Evolutionary conservation across 352 stramenopile genomes (phyloP).

Genomic region (Ophiocytium majus): DNA sequence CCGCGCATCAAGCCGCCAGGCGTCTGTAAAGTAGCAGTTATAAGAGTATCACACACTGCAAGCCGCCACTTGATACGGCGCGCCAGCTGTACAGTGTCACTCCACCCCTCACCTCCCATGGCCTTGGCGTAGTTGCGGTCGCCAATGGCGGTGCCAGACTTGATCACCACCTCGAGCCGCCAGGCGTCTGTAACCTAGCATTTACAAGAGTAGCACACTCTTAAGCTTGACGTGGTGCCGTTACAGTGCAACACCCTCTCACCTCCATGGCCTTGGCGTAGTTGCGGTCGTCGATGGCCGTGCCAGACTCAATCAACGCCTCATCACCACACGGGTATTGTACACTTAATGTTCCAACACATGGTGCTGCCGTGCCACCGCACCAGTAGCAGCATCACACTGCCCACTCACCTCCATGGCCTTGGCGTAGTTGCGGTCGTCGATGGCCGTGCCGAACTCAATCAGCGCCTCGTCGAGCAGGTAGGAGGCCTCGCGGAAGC

Average conservation of each 20-base stretch:
- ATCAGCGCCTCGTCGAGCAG: constrained; percentile 88
- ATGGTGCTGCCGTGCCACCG: no score
- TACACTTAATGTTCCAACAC: no score
- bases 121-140: constrained; percentile 78
- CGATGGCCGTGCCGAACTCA: constrained; percentile 83
- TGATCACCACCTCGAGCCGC: constrained; percentile 86
- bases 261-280: constrained; percentile 73
- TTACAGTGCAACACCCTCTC: no score
- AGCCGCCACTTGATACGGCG: no score
- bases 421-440: constrained; percentile 78
- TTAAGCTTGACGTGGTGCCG: no score
- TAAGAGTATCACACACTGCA: no score
- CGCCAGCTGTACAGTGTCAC: no score
- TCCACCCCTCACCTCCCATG: constrained; percentile 64
- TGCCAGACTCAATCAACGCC: constrained; percentile 85
- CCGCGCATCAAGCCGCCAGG: constrained; percentile 82
- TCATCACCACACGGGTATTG: no score
- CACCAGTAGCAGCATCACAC: no score
- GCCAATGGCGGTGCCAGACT: constrained; percentile 85
- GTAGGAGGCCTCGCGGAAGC: constrained; percentile 84
- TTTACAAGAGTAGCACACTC: no score
- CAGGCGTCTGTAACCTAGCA: no score
- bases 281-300: constrained; percentile 82
- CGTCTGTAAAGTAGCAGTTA: no score
- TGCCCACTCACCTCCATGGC: constrained; percentile 69